Evolutionary conservation across 1,284 basidiomycete species (phyloP), one percentile per base, ranked within the genome.

Genomic region (Microbotryomycetes sp.): DNA sequence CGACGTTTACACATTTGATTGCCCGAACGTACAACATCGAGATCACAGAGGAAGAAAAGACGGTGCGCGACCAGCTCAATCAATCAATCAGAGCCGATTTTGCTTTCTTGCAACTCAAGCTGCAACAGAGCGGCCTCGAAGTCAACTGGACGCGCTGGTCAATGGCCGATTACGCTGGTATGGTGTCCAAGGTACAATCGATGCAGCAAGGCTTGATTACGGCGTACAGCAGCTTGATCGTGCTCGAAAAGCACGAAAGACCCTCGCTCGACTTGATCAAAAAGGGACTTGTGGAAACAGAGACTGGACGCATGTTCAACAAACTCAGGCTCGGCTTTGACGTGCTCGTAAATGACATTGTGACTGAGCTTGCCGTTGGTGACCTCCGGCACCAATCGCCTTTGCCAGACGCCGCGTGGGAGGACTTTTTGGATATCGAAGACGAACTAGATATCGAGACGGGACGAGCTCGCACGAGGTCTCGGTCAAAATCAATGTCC

Each of bases 161-260:
- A 5, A 71, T 76, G 61, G 26, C 61, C 23, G 74, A 75, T 63
- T 75, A 75, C 54, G 47, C 65, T 54, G 45, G 41, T 29, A 72
- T 75, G 57, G 67, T 76, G 11, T 57, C 56, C 9, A 60, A 69
- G 21, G 72, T 71, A 1, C 67, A 72, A 7, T 60, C 61, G 4
- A 70, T 77, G 53, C 75, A 76, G 60, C 67, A 71, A 67, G 71
- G 70, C 6, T 56, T 76, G 6, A 74, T 76, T 41, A 73, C 75
- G 1, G 70, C 70, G 1, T 71, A 75, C 54, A 71, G 70, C 7
- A 72, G 69, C 21, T 64, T 76, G 9, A 54, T 66, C 9, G 50
- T 61, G 4, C 61, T 66, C 45, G 58, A 65, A 45, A 6, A 27
- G 23, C 54, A 52, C 31, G 64, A 64, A 24, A 53, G 56, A 26